A percentile compares a stretch with the other conserved stretches of the same genome.
phyloP scores from a whole-genome alignment of 306 rosid species.

The Malus orientalis region DNA sequence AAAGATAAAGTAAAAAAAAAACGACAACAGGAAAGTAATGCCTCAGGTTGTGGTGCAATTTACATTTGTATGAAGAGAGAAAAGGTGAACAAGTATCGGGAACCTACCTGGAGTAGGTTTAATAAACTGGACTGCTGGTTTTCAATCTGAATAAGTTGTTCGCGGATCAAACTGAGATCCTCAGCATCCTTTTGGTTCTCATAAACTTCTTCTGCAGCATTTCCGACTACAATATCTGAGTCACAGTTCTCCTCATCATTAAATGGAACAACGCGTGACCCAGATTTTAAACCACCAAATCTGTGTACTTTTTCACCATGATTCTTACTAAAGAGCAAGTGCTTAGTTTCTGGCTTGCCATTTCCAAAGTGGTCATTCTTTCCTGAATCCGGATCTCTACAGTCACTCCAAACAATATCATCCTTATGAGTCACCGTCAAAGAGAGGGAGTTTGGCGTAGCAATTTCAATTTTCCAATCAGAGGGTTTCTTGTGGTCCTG shows the following conservation, averaged over 20 bases:
- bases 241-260: slow-evolving; percentile 29
- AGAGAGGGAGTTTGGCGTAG: slow-evolving; percentile 27
- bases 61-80: background rate
- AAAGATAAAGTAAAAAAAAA: background rate
- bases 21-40: background rate
- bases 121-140: slow-evolving; percentile 82
- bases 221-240: slow-evolving; percentile 25
- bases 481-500: slow-evolving; percentile 35
- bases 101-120: slow-evolving; percentile 77
- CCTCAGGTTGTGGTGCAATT: background rate
- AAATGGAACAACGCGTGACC: slow-evolving; percentile 70
- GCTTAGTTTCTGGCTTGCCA: slow-evolving; percentile 36
- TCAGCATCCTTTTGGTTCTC: slow-evolving; percentile 72
- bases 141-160: slow-evolving; percentile 90
- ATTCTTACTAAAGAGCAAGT: slow-evolving; percentile 36
- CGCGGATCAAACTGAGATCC: slow-evolving; percentile 72
- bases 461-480: slow-evolving; percentile 42
- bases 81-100: background rate
- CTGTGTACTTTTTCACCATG: slow-evolving; percentile 51
- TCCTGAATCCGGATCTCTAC: slow-evolving; percentile 24
- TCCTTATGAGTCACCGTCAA: slow-evolving; percentile 33
- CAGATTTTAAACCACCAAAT: slow-evolving; percentile 43
- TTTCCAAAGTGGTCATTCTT: slow-evolving; percentile 22
- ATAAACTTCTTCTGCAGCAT: slow-evolving; percentile 37
- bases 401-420: slow-evolving; percentile 27